phyloP scores from a whole-genome alignment of 257 asterid genomes.

The Scutellaria barbata region DNA sequence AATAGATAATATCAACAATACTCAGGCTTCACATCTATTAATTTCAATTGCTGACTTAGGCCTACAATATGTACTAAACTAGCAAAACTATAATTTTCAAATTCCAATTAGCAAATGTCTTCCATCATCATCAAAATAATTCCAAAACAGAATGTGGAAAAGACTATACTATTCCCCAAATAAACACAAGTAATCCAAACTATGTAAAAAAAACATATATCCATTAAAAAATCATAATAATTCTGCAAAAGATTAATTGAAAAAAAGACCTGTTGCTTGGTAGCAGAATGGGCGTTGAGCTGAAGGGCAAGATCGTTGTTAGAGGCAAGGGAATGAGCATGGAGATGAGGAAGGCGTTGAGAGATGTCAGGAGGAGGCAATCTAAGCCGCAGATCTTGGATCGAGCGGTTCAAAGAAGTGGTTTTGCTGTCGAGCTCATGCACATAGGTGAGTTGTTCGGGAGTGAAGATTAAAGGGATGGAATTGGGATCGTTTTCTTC shows the following conservation, averaged over 20 bases:
- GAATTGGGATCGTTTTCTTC: conserved; percentile 63
- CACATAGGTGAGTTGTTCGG: conserved; percentile 72
- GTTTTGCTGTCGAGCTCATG: conserved; percentile 69
- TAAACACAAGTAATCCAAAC: conserved; percentile 13
- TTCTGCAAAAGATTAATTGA: background rate
- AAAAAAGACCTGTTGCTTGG: conserved; percentile 68
- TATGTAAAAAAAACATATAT: background rate
- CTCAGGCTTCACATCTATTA: conserved; percentile 3
- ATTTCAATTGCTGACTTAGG: conserved; percentile 6
- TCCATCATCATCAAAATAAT: conserved; percentile 3
- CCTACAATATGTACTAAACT: conserved; percentile 10
- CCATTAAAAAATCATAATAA: background rate
- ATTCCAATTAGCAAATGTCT: background rate
- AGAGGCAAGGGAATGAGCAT: conserved; percentile 96
- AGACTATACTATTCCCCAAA: background rate
- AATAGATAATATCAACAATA: too few relatives aligned
- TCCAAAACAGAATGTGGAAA: background rate
- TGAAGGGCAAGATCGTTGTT: conserved; percentile 88
- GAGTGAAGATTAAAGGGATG: conserved; percentile 79
- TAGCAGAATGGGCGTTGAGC: conserved; percentile 87
- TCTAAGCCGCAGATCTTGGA: conserved; percentile 90
- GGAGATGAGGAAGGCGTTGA: conserved; percentile 90
- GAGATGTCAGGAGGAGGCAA: conserved; percentile 96
- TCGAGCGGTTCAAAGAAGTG: conserved; percentile 78
- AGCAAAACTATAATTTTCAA: conserved; percentile 2